Evolutionary conservation across 2,329 filamentous ascomycete species (phyloP).

Genomic region (Fusarium sp.): DNA sequence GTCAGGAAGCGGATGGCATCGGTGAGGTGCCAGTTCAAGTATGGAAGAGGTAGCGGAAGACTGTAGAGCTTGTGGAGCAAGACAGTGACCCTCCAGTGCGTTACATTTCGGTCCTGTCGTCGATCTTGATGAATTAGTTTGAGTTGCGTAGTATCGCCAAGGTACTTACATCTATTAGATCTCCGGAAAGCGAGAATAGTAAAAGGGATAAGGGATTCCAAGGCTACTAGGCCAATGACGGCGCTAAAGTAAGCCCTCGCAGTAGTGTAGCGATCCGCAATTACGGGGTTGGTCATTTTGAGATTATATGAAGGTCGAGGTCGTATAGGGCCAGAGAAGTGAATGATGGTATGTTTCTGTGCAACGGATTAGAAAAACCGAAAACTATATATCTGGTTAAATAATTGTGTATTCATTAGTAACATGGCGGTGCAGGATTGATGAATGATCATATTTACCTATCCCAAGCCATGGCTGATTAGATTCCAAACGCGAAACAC

Average conservation of each 20-base stretch:
- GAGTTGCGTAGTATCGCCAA: accelerated
- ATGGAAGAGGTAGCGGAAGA: background rate
- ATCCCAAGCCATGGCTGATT: background rate
- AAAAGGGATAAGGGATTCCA: background rate
- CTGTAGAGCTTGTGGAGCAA: background rate
- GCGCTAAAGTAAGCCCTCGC: background rate
- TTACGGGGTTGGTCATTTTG: background rate
- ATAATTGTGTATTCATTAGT: background rate
- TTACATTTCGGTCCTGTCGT: background rate
- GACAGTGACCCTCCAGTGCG: background rate
- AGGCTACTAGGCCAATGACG: background rate
- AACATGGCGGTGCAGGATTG: background rate
- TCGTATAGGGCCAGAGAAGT: accelerated
- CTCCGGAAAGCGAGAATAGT: background rate
- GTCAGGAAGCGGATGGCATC: background rate
- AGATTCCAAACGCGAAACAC: background rate
- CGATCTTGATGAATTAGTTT: background rate
- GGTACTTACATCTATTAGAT: background rate
- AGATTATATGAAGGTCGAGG: accelerated
- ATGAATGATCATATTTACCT: background rate
- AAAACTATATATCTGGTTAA: background rate
- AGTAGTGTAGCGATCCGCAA: background rate
- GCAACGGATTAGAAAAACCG: accelerated
- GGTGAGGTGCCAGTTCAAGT: background rate
- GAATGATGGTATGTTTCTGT: accelerated